Percentiles rank a stretch among this genome's conserved stretches.
Evolutionary conservation across 1,284 basidiomycete genomes (phyloP).

Genomic region (Apiotrichum mycotoxinovorans): DNA sequence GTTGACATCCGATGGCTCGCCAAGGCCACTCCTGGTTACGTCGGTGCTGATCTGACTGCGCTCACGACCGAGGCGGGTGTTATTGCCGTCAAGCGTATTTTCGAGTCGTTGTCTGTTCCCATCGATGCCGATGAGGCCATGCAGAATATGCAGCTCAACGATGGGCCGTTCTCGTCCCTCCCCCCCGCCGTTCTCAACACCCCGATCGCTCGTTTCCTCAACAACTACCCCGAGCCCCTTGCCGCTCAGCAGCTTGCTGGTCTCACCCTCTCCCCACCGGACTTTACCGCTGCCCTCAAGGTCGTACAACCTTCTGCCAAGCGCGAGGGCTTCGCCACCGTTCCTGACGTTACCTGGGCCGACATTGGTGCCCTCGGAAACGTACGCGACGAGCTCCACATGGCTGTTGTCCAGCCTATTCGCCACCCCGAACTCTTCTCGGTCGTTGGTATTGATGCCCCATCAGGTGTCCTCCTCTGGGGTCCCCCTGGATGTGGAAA

Average conservation of each 20-base stretch:
- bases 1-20: conserved; percentile 58
- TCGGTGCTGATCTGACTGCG: conserved; percentile 89
- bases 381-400: conserved; percentile 86
- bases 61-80: conserved; percentile 91
- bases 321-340: conserved; percentile 94
- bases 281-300: conserved; percentile 75
- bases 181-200: conserved; percentile 54
- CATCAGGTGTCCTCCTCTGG: conserved; percentile 94
- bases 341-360: conserved; percentile 91
- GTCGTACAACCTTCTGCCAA: conserved; percentile 93
- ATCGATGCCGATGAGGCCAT: conserved; percentile 20
- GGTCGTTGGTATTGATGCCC: conserved; percentile 77
- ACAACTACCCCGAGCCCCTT: conserved; percentile 73
- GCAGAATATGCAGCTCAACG: conserved; percentile 33
- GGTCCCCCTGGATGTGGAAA: conserved; percentile 97
- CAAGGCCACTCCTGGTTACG: conserved; percentile 92
- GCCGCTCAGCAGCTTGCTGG: conserved; percentile 71
- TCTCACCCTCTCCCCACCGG: conserved; percentile 71
- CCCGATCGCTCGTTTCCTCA: conserved; percentile 85
- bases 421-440: conserved; percentile 82
- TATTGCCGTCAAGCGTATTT: conserved; percentile 93
- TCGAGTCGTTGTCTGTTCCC: conserved; percentile 61
- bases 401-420: conserved; percentile 97
- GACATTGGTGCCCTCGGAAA: conserved; percentile 88
- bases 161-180: conserved; percentile 36